Percentiles rank a stretch among this genome's conserved stretches.
These are phyloP conservation scores for Hortiboletus flavorubellus DNA, from an alignment of 768 basidiomycete genomes.

Conservation along the genomic window DNA sequence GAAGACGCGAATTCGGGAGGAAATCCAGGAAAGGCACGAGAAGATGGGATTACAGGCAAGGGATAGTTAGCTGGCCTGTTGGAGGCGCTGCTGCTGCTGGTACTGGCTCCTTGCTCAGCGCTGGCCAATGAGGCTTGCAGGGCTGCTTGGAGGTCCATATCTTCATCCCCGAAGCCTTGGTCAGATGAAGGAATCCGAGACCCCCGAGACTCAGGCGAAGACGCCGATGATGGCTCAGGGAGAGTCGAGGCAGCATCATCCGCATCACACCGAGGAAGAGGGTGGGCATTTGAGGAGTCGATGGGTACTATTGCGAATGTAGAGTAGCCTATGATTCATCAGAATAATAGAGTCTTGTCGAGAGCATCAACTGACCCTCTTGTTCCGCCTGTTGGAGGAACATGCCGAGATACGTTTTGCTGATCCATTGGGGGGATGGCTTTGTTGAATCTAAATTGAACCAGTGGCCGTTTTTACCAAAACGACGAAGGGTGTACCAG, in stretches of 20 bases:
- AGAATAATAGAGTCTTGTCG: slow-evolving; percentile 1
- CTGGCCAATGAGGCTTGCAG: slow-evolving; percentile 73
- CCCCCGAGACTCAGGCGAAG: slow-evolving; percentile 9
- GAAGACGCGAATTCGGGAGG: slow-evolving; percentile 4
- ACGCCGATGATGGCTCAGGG: slow-evolving; percentile 48
- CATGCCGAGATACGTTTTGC: slow-evolving; percentile 80
- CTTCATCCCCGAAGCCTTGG: slow-evolving; percentile 69
- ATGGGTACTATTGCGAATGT: slow-evolving; percentile 71
- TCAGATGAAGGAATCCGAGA: slow-evolving; percentile 11
- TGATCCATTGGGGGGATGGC: slow-evolving; percentile 73
- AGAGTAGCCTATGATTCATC: slow-evolving; percentile 60
- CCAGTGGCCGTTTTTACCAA: slow-evolving; percentile 74
- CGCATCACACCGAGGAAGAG: slow-evolving; percentile 61
- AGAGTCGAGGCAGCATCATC: slow-evolving; percentile 69
- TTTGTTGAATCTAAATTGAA: slow-evolving; percentile 85
- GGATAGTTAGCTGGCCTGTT: slow-evolving; percentile 15
- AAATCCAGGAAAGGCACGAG: slow-evolving; percentile 29
- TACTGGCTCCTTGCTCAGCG: not conserved
- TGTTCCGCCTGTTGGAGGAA: slow-evolving; percentile 82
- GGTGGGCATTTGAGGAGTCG: slow-evolving; percentile 50
- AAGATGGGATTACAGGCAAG: slow-evolving; percentile 25
- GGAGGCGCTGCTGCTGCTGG: slow-evolving; percentile 7
- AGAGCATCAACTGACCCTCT: slow-evolving; percentile 54
- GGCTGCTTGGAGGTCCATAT: slow-evolving; percentile 83
- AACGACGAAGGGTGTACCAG: slow-evolving; percentile 86